Conservation (phyloP, 306 rosid genomes). For the Datisca glomerata region DNA sequence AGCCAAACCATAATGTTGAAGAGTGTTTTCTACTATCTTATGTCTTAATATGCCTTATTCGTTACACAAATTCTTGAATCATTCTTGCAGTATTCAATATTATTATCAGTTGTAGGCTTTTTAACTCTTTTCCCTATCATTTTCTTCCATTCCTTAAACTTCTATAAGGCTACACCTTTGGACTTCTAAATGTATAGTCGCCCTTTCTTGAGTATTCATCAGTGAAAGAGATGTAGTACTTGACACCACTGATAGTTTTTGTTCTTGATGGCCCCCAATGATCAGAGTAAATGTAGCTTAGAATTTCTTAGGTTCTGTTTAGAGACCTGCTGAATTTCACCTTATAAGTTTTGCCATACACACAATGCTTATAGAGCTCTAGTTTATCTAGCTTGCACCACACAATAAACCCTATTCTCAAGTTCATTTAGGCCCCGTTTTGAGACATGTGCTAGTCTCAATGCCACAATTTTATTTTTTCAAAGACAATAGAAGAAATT, state of each 20-base stretch:
- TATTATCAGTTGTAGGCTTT: not conserved
- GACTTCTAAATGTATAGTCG: not conserved
- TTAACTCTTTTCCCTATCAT: not conserved
- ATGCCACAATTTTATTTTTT: too few species aligned
- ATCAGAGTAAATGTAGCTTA: too few species aligned
- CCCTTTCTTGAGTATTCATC: not conserved
- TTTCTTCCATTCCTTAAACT: too few species aligned
- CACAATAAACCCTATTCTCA: too few species aligned
- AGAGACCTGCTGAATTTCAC: too few species aligned
- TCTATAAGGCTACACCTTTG: not conserved
- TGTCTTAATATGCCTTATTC: not conserved
- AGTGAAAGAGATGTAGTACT: not conserved
- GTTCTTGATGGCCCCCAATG: not conserved
- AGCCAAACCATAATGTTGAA: not conserved
- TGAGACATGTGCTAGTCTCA: too few species aligned
- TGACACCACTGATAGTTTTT: not conserved
- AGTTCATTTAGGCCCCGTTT: too few species aligned
- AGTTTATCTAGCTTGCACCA: too few species aligned
- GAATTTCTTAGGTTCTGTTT: too few species aligned
- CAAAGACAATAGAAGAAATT: too few species aligned
- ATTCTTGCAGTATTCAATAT: not conserved
- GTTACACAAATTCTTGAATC: not conserved
- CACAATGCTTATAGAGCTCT: too few species aligned
- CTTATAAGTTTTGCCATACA: too few species aligned
- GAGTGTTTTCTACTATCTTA: not conserved